Evolutionary conservation across 2,329 filamentous ascomycete genomes (phyloP), one percentile per base, ranked within the genome.

Genomic region (Piedraia hortae): DNA sequence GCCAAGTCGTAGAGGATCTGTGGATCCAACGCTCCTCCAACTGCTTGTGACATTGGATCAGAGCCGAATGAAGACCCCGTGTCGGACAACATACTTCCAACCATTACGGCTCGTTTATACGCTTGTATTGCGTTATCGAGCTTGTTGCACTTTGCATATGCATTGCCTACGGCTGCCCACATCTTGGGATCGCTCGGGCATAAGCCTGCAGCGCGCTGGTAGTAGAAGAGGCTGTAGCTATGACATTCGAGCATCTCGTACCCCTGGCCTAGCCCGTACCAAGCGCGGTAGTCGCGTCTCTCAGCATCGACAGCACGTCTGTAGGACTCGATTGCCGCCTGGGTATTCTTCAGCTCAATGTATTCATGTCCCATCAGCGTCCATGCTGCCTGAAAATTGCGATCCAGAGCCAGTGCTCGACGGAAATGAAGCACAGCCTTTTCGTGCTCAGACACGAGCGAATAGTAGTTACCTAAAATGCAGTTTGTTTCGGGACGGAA

Each of bases 331-430:
- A 97, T 93, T 5, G 85, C 85, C 0, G 85, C 82, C 37, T 97
- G 85, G 0, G 82, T 93, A 42, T 97, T 97, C 41, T 93, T 97
- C 47, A 97, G 66, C 45, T 97, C 85, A 24, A 93, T 78, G 35
- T 91, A 97, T 44, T 97, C 85, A 44, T 97, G 85, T 1, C 85
- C 85, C 82, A 97, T 93, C 1, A 97, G 55, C 0, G 85, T 97
- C 85, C 85, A 97, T 2, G 85, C 85, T 0, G 78, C 88, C 9
- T 91, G 58, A 41, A 85, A 97, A 12, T 67, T 70, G 6, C 82
- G 67, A 41, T 97, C 85, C 0, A 97, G 55, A 0, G 77, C 88
- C 10, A 97, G 50, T 0, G 85, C 85, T 11, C 85, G 69, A 3
- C 85, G 71, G 51, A 97, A 97, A 46, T 93, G 93, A 49, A 91